Evolutionary conservation across 352 stramenopile genomes (phyloP).

Genomic region (Globisporangium lucens): DNA sequence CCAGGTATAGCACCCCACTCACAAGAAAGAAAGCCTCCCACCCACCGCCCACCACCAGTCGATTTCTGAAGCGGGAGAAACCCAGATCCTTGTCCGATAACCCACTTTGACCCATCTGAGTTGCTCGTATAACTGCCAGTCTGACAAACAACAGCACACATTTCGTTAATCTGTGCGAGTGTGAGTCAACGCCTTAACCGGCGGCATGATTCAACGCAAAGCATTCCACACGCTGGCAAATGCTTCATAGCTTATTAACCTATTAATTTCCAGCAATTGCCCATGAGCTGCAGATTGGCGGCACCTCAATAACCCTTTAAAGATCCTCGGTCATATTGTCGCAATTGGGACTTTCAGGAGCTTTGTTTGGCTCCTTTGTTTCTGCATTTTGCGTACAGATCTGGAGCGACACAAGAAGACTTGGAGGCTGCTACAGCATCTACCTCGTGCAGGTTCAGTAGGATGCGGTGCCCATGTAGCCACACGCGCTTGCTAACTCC

Average conservation of each 20-base stretch:
- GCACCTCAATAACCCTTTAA: too few relatives aligned
- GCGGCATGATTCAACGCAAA: neutral
- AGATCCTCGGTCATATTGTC: too few relatives aligned
- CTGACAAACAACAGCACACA: neutral
- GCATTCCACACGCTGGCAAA: neutral
- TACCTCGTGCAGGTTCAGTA: conserved; percentile 3
- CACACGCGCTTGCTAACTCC: neutral
- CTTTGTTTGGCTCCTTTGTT: neutral
- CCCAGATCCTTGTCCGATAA: neutral
- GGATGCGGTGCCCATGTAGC: neutral
- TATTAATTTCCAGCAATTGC: too few relatives aligned
- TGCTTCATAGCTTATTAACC: too few relatives aligned
- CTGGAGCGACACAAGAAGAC: neutral
- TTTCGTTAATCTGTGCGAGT: neutral
- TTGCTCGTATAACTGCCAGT: neutral
- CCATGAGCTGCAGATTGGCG: too few relatives aligned
- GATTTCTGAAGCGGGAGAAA: neutral
- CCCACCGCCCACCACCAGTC: neutral
- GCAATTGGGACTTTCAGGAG: neutral
- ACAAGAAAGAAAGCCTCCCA: neutral
- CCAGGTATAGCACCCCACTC: neutral
- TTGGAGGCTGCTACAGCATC: neutral
- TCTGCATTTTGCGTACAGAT: neutral
- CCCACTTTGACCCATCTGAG: neutral
- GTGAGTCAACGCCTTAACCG: neutral